Evolutionary conservation across 495 filamentous ascomycete genomes (phyloP), one percentile per base, ranked within the genome.

Genomic region (Penicillium samsonianum): DNA sequence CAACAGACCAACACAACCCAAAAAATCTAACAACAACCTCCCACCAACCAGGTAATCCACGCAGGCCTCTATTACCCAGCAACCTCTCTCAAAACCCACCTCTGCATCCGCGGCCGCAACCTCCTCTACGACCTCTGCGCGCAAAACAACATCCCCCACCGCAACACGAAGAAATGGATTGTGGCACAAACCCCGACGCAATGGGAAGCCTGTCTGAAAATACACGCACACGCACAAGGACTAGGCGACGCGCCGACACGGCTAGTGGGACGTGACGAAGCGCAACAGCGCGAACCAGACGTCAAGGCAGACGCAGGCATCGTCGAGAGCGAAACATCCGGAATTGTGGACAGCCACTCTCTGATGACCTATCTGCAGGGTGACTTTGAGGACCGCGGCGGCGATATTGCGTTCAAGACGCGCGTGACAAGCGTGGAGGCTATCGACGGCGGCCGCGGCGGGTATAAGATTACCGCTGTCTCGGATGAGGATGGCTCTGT

Each of bases 31-130:
- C 30, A 33, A 14, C 2, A 54, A 51, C 43, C 22, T 5, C 31
- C 40, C 31, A 25, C 30, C 26, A 25, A 42, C 4, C 58, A 90
- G 88, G 93, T 98, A 41, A 96, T 98, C 55, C 94, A 98, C 65
- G 94, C 90, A 2, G 95, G 95, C 40, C 82, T 98, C 42, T 98
- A 98, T 78, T 98, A 98, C 75, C 88, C 88, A 35, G 67, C 80
- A 19, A 67, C 70, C 37, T 86, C 85, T 1, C 83, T 96, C 16
- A 98, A 98, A 72, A 91, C 94, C 0, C 70, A 71, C 2, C 85
- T 98, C 49, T 98, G 94, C 73, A 80, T 97, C 63, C 65, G 71
- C 43, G 94, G 94, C 55, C 83, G 84, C 50, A 63, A 86, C 40
- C 77, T 90, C 73, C 76, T 98, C 61, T 98, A 98, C 74, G 78